Evolutionary conservation across 148 eudicot species (phyloP).

Genomic region (Chenopodium quinoa): DNA sequence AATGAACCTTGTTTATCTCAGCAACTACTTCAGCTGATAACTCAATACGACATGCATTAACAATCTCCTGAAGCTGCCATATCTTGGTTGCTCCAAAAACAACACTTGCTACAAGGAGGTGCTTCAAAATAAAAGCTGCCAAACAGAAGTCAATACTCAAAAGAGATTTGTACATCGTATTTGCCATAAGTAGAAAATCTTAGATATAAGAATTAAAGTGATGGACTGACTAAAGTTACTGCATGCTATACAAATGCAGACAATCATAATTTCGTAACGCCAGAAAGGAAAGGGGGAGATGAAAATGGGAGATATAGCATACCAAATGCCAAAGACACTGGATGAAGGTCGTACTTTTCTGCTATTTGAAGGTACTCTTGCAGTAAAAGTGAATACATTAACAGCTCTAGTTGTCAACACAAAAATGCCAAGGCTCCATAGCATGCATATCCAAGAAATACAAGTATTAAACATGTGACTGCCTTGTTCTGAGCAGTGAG

Average conservation of each 20-base stretch:
- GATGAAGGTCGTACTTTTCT: slow-evolving; percentile 58
- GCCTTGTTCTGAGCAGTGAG: neutral
- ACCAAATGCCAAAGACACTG: slow-evolving; percentile 86
- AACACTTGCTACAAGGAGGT: slow-evolving; percentile 78
- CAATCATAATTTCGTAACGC: neutral
- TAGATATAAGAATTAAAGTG: neutral
- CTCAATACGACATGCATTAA: slow-evolving; percentile 52
- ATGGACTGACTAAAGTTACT: neutral
- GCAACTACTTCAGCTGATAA: slow-evolving; percentile 50
- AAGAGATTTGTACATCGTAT: neutral
- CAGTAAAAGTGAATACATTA: slow-evolving; percentile 12
- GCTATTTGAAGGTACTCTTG: slow-evolving; percentile 78
- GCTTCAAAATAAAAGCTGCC: slow-evolving; percentile 76
- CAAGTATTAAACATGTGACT: neutral
- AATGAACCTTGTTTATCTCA: slow-evolving; percentile 66
- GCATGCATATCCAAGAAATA: neutral
- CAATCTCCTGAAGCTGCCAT: slow-evolving; percentile 70
- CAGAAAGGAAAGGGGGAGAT: neutral
- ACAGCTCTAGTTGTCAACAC: neutral
- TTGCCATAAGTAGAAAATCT: neutral
- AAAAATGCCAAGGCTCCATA: neutral
- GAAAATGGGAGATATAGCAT: slow-evolving; percentile 14
- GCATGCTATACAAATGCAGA: neutral
- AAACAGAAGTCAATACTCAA: slow-evolving; percentile 3
- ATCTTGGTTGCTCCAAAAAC: slow-evolving; percentile 83